phyloP scores from a whole-genome alignment of 208 protist species.

The Trypanosoma congolense region DNA sequence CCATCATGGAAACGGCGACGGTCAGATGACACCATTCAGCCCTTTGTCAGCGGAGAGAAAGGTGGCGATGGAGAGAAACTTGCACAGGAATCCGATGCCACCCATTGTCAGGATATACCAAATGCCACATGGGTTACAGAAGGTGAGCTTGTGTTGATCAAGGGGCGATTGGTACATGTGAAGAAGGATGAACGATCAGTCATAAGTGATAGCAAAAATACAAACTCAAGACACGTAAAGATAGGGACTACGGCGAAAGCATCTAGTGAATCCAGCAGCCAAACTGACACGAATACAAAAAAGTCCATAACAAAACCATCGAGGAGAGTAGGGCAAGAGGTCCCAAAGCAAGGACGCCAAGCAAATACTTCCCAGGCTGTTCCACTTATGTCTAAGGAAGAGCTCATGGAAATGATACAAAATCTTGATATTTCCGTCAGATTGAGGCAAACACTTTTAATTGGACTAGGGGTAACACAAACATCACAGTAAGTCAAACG shows the following conservation, averaged over 20 bases:
- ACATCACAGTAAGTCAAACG: neutral
- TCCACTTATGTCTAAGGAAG: slow-evolving; percentile 26
- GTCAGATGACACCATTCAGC: slow-evolving; percentile 1
- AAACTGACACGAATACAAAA: too few species aligned
- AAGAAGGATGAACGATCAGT: too few species aligned
- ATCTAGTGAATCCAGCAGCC: too few species aligned
- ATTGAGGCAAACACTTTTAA: slow-evolving; percentile 33
- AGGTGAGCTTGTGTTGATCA: slow-evolving; percentile 32
- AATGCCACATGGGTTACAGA: slow-evolving; percentile 28
- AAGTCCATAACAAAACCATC: neutral
- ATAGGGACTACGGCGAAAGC: too few species aligned
- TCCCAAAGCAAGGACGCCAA: neutral
- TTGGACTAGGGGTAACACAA: slow-evolving; percentile 14
- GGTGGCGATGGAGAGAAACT: too few species aligned
- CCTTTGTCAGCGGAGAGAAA: too few species aligned
- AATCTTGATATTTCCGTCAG: slow-evolving; percentile 23
- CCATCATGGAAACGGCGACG: slow-evolving; percentile 16
- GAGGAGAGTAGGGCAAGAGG: slow-evolving; percentile 8
- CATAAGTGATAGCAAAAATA: neutral
- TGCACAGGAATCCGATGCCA: too few species aligned
- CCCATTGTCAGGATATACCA: slow-evolving; percentile 1
- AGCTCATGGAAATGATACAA: slow-evolving; percentile 28
- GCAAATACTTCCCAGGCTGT: slow-evolving; percentile 15
- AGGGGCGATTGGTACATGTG: slow-evolving; percentile 25
- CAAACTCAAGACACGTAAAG: slow-evolving; percentile 2